phyloP scores from a whole-genome alignment of 1,284 basidiomycete genomes.

The Agaricales sp. region DNA sequence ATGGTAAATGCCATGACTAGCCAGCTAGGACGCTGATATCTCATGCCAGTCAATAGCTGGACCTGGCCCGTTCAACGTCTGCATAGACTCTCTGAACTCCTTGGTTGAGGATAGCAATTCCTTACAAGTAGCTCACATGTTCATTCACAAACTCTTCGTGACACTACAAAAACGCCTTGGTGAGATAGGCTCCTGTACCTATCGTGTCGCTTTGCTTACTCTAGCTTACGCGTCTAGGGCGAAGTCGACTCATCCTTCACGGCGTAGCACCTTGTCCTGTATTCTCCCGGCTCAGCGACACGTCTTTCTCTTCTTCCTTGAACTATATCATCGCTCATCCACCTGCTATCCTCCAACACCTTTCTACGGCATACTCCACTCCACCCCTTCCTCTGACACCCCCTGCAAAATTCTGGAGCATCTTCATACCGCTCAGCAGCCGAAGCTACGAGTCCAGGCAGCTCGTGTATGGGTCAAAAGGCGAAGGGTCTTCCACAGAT shows the following conservation, averaged over 20 bases:
- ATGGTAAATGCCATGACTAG: constrained; percentile 32
- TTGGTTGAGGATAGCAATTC: not conserved
- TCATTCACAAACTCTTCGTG: not conserved
- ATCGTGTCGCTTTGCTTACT: constrained; percentile 6
- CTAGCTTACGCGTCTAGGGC: constrained; percentile 23
- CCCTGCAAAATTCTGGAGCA: constrained; percentile 63
- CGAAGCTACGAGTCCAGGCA: constrained; percentile 47
- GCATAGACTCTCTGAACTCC: constrained; percentile 2
- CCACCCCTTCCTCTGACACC: constrained; percentile 53
- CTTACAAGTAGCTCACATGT: not conserved
- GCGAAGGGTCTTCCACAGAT: constrained; percentile 32
- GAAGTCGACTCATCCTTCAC: constrained; percentile 61
- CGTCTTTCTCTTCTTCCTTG: constrained; percentile 57
- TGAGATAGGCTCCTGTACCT: not conserved
- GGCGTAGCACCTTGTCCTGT: constrained; percentile 41
- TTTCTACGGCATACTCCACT: constrained; percentile 58
- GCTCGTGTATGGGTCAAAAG: constrained; percentile 46
- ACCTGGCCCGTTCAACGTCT: not conserved
- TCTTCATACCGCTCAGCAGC: constrained; percentile 59
- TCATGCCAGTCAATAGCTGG: constrained; percentile 4
- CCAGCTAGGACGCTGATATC: constrained; percentile 6
- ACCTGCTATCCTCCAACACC: constrained; percentile 46
- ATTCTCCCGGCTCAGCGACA: constrained; percentile 44
- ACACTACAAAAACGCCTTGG: not conserved
- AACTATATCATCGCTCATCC: constrained; percentile 60